Percentiles rank a stretch among this genome's conserved stretches.
Evolutionary conservation across 495 filamentous ascomycete genomes (phyloP).

Genomic region (Parmelia sp.): DNA sequence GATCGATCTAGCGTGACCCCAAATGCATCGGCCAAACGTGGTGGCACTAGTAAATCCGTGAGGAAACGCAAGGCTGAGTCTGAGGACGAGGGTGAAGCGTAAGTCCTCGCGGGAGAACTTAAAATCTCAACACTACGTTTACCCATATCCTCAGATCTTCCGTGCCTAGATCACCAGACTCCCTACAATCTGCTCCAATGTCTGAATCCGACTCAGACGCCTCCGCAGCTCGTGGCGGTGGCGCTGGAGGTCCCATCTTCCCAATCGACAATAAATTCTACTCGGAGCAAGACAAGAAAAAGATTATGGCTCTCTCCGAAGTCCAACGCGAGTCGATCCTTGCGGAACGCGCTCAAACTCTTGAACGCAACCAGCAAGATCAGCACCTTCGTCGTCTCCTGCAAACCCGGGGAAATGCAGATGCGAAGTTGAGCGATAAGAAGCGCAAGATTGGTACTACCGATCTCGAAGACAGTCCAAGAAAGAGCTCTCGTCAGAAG

Average conservation of each 20-base stretch:
- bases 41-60: slow-evolving; percentile 39
- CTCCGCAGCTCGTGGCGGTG: slow-evolving; percentile 43
- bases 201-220: slow-evolving; percentile 74
- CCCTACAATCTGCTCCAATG: slow-evolving; percentile 79
- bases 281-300: slow-evolving; percentile 67
- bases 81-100: slow-evolving; percentile 81
- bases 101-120: slow-evolving; percentile 38
- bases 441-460: slow-evolving; percentile 66
- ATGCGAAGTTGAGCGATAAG: slow-evolving; percentile 51
- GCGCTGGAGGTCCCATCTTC: slow-evolving; percentile 62
- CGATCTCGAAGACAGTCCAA: slow-evolving; percentile 62
- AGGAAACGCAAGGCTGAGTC: slow-evolving; percentile 51
- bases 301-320: slow-evolving; percentile 82
- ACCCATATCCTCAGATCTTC: slow-evolving; percentile 46
- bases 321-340: slow-evolving; percentile 84
- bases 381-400: slow-evolving; percentile 75
- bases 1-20: slow-evolving; percentile 42
- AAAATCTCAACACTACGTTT: slow-evolving; percentile 16
- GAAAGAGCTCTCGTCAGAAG: slow-evolving; percentile 78
- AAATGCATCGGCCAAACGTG: slow-evolving; percentile 33
- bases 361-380: slow-evolving; percentile 74
- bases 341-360: slow-evolving; percentile 76
- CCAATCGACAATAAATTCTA: slow-evolving; percentile 85
- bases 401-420: slow-evolving; percentile 59
- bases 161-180: slow-evolving; percentile 59